Evolutionary conservation across 2,329 filamentous ascomycete genomes (phyloP), one percentile per base, ranked within the genome.

Genomic region (Phyllosticta citriasiana): DNA sequence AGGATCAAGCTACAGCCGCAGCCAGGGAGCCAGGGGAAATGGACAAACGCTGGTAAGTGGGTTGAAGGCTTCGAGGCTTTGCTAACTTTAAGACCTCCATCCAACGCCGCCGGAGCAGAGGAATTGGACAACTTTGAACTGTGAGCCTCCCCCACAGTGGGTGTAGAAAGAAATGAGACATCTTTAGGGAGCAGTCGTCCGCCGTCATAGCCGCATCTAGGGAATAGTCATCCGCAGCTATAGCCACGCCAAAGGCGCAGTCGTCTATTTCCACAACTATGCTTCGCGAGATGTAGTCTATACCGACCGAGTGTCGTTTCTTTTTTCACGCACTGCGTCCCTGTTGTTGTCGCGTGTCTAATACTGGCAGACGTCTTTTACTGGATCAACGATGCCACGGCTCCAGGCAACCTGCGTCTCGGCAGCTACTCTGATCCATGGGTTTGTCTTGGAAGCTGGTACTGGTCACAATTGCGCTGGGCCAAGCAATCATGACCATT

Each of bases 101-200:
- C 64, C 65, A 9, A 62, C 50, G n/a, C 54, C 58, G 7, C 55
- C 63, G 27, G 51, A 52, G n/a, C 50, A 63, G 54, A 63, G 60
- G 40, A 66, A 59, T 10, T 65, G 64, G 63, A 40, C 26, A 19
- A 64, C 64, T 51, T 57, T 58, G 24, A 65, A 65, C 16, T 66
- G 63, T 65, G 12, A 62, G 64, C 25, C 19, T 22, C 2, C 19
- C 19, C 19, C 19, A 22, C 19, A 22, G 19, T 22, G 19, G 19
- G 19, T 22, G 19, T 22, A 22, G 19, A 22, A 22, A 22, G 19
- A 22, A 22, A 22, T 22, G 19, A 22, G 19, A 22, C 19, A 22
- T 22, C 19, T 22, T 22, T 2, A 22, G 19, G 19, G 19, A 22
- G 19, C 19, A 22, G 19, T 22, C 19, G 19, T 22, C 19, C 19